A percentile compares a stretch with the other conserved stretches of the same genome.
Evolutionary conservation across 768 basidiomycete species (phyloP).

Genomic region (Pseudohyphozyma bogoriensis): DNA sequence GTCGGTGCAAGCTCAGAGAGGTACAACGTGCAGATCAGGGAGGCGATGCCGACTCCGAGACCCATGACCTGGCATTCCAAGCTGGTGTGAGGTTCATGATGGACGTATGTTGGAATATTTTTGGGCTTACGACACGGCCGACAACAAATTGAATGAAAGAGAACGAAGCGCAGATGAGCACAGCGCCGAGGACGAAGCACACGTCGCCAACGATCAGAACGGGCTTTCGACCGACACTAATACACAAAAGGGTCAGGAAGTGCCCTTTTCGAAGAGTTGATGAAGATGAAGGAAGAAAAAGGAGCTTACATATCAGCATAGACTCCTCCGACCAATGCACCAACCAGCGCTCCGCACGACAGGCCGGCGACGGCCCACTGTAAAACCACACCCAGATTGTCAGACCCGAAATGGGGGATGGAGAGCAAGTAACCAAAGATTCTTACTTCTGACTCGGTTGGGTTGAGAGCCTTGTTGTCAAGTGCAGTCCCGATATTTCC

Average conservation of each 20-base stretch:
- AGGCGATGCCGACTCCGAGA: background rate
- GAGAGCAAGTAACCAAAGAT: background rate
- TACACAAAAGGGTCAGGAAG: background rate
- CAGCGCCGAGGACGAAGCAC: conserved; percentile 1
- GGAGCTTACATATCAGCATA: background rate
- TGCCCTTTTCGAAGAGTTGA: background rate
- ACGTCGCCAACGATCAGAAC: conserved; percentile 7
- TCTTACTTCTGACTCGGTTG: conserved; percentile 1
- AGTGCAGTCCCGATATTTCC: conserved; percentile 2
- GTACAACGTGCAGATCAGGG: conserved; percentile 3
- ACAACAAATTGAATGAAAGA: background rate
- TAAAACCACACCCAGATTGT: background rate
- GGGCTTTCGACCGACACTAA: background rate
- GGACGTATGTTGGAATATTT: background rate
- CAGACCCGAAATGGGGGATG: background rate
- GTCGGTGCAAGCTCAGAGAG: conserved; percentile 2
- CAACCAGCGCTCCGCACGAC: conserved; percentile 1
- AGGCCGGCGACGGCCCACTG: conserved; percentile 1
- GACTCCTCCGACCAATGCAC: background rate
- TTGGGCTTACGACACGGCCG: conserved; percentile 1
- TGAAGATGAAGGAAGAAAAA: no score
- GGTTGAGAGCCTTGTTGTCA: background rate
- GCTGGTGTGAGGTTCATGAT: no score
- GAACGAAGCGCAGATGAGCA: conserved; percentile 7
- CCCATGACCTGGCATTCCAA: background rate